These are phyloP conservation scores for Emericellopsis terricola DNA, from an alignment of 495 filamentous ascomycete species.

Conservation along the genomic window DNA sequence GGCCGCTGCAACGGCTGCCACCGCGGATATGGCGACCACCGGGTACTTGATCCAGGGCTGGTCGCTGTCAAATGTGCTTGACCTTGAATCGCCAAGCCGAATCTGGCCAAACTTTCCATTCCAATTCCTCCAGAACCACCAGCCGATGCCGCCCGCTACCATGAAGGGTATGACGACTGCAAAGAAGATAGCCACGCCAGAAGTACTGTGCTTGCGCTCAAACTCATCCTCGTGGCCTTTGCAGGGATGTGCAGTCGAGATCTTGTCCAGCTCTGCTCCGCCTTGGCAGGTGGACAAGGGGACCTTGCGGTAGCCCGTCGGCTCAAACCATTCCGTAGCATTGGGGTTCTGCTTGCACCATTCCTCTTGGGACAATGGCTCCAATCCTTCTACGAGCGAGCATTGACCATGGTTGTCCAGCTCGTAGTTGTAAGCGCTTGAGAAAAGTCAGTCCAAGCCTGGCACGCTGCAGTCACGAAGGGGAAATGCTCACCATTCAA, in stretches of 20 bases:
- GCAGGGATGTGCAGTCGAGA: constrained; percentile 38
- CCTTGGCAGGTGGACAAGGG: constrained; percentile 71
- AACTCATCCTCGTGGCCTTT: constrained; percentile 63
- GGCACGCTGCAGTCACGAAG: background rate
- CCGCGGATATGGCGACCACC: constrained; percentile 54
- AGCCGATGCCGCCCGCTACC: constrained; percentile 54
- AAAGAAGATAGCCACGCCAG: constrained; percentile 68
- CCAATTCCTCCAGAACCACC: constrained; percentile 75
- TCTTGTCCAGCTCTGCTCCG: constrained; percentile 52
- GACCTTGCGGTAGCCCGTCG: constrained; percentile 81
- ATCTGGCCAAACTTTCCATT: constrained; percentile 82
- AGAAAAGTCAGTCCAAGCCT: constrained; percentile 2
- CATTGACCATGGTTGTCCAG: constrained; percentile 58
- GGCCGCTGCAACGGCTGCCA: constrained; percentile 58
- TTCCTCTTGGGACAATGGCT: constrained; percentile 41
- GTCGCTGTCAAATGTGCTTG: constrained; percentile 35
- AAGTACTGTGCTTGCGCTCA: constrained; percentile 46
- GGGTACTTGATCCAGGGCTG: constrained; percentile 59
- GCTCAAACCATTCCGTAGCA: constrained; percentile 53
- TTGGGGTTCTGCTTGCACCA: constrained; percentile 51
- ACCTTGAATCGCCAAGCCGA: constrained; percentile 49
- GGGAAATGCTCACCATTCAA: constrained; percentile 59
- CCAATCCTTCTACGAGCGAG: constrained; percentile 48
- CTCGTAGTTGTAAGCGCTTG: constrained; percentile 88
- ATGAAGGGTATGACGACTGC: constrained; percentile 56